Percentiles rank a stretch among this genome's conserved stretches.
These are phyloP conservation scores for Candida glaebosa DNA, from an alignment of 805 yeast species.

Conservation along the genomic window DNA sequence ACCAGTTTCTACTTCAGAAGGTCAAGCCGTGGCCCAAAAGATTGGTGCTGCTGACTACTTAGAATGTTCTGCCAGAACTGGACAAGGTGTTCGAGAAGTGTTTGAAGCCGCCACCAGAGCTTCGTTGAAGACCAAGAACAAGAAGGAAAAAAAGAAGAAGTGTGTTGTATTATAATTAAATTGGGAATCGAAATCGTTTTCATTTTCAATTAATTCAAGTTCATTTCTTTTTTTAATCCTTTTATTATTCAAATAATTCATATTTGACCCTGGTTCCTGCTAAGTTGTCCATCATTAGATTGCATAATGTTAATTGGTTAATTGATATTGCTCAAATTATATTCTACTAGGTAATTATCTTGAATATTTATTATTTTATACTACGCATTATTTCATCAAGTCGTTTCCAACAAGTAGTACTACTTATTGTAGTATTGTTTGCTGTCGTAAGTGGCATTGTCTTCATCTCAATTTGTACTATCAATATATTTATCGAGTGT, in stretches of 20 bases:
- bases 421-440: background rate
- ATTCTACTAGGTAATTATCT: background rate
- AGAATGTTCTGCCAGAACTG: conserved; percentile 91
- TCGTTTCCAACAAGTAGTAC: too few relatives aligned
- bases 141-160: conserved; percentile 61
- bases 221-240: background rate
- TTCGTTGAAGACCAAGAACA: conserved; percentile 66
- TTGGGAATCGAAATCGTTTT: too few relatives aligned
- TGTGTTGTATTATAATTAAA: conserved; percentile 60
- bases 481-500: too few relatives aligned
- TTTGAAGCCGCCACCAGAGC: conserved; percentile 93
- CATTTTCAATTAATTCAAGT: background rate
- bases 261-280: too few relatives aligned
- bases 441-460: background rate
- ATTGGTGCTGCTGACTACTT: conserved; percentile 83
- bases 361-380: background rate
- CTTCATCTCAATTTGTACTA: too few relatives aligned
- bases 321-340: background rate
- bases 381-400: background rate
- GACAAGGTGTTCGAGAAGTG: conserved; percentile 89
- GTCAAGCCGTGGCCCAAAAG: conserved; percentile 81
- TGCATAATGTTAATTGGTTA: too few relatives aligned
- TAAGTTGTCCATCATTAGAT: too few relatives aligned
- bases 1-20: conserved; percentile 81
- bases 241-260: background rate